These are phyloP conservation scores for Trichoderma endophyticum DNA, from an alignment of 2,329 filamentous ascomycete genomes.

Conservation along the genomic window DNA sequence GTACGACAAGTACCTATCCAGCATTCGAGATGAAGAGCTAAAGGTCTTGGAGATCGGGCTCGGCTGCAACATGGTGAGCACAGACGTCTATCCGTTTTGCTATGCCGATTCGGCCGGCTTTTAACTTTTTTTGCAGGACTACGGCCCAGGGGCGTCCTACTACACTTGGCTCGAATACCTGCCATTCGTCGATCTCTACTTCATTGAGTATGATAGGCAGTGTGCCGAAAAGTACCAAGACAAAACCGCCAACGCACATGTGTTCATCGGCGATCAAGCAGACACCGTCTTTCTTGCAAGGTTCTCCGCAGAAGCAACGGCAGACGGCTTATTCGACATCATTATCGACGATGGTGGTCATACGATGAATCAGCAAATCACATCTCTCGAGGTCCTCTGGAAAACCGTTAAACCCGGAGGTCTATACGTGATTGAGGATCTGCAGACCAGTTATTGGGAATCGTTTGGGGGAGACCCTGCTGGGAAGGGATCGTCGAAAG, in stretches of 20 bases:
- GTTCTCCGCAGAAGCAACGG: conserved; percentile 33
- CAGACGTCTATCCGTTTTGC: neutral
- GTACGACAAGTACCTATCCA: conserved; percentile 39
- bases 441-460: conserved; percentile 30
- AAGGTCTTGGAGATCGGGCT: conserved; percentile 43
- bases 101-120: neutral
- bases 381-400: conserved; percentile 35
- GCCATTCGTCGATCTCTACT: conserved; percentile 39
- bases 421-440: conserved; percentile 36
- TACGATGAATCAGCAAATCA: conserved; percentile 38
- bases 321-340: conserved; percentile 35
- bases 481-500: conserved; percentile 22
- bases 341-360: conserved; percentile 42
- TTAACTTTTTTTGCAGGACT: conserved; percentile 23
- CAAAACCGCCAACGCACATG: conserved; percentile 35
- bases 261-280: conserved; percentile 41
- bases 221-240: conserved; percentile 37
- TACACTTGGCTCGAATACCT: conserved; percentile 42
- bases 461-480: conserved; percentile 27
- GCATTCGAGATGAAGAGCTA: conserved; percentile 31
- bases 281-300: conserved; percentile 35
- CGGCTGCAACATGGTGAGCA: conserved; percentile 37
- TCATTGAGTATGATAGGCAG: conserved; percentile 38
- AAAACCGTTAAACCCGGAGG: conserved; percentile 36
- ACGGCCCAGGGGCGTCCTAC: conserved; percentile 39